Base-by-base conservation (phyloP, 2,329 filamentous ascomycete species). In the Aspergillus eucalypticola region DNA sequence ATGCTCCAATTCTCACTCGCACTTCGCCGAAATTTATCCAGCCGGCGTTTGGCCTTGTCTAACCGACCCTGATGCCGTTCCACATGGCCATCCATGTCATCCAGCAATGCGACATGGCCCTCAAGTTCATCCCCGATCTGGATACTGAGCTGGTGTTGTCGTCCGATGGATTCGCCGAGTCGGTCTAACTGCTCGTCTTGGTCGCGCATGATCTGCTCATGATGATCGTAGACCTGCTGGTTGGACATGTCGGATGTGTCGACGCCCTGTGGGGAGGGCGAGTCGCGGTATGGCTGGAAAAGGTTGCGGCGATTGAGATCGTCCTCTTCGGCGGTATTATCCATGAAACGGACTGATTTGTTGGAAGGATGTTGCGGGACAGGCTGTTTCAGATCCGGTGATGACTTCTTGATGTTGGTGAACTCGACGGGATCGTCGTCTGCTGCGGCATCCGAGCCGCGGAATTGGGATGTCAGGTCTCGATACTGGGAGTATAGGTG, bases 111-210 rank as follows among this genome's bases (percentile, higher is more conserved):
- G 39, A 96, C 90, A 71, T 99, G 95, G 67, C 88, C 89, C 69
- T 98, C 95, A 38, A 99, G 83, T 82, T 99, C 95, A 74, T 97
- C 91, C 29, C 95, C 94, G 70, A 99, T 98, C 79, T 95, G 91
- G 80, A 97, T 96, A 73, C 90, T 93, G 63, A 99, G 82, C 79
- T 98, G 91, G 53, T 96, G 84, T 80, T 98, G 95, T 41, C 95
- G 86, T 3, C 90, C 86, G 67, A 99, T 97, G 60, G 87, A 91
- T 70, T 88, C 86, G n/a, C 93, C 91, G 3, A 99, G 81, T 8
- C 85, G 83, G 74, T 98, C 94, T n/a, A 99, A 84, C 75, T 96
- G 92, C 66, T 91, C 90, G 73, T 99, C 95, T 77, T 99, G 95
- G 63, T 97, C 88, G n/a, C 84, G 83, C 39, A 99, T 81, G 25